These are phyloP conservation scores for Urochloa ruziziensis DNA, from an alignment of 176 grass and related monocot genomes.

Conservation along the genomic window DNA sequence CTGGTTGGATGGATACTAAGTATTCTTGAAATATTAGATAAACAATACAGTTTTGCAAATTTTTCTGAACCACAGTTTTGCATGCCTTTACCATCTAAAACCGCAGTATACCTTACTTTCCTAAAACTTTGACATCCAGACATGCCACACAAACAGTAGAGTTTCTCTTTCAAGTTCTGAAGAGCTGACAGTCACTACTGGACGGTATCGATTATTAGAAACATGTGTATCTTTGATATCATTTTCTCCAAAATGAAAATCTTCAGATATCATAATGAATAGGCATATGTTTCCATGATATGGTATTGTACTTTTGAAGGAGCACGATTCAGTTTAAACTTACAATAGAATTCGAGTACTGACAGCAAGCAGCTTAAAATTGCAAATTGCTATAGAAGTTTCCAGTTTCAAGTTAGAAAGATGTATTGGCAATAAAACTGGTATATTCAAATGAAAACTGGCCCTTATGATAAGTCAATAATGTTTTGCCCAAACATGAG, in stretches of 20 bases:
- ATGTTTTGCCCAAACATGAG: background rate
- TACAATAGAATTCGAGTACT: background rate
- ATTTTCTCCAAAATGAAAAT: background rate
- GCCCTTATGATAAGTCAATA: background rate
- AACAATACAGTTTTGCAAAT: too few species aligned
- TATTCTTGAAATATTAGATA: too few species aligned
- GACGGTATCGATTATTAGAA: background rate
- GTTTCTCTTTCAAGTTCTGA: background rate
- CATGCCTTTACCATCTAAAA: too few species aligned
- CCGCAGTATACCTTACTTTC: too few species aligned
- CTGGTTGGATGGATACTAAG: too few species aligned
- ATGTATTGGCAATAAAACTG: conserved; percentile 12
- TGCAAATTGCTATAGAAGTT: background rate
- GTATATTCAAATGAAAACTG: background rate
- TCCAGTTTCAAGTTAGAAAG: conserved; percentile 24
- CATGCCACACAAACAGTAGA: background rate
- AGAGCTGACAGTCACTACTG: background rate
- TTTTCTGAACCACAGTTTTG: too few species aligned
- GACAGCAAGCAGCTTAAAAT: background rate
- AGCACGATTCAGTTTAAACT: background rate
- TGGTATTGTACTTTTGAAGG: background rate
- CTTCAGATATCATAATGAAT: background rate
- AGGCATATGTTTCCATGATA: background rate
- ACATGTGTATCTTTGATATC: background rate
- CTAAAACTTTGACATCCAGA: too few species aligned